Conservation (phyloP, 768 basidiomycete species). For the Fomitopsis pulvina region DNA sequence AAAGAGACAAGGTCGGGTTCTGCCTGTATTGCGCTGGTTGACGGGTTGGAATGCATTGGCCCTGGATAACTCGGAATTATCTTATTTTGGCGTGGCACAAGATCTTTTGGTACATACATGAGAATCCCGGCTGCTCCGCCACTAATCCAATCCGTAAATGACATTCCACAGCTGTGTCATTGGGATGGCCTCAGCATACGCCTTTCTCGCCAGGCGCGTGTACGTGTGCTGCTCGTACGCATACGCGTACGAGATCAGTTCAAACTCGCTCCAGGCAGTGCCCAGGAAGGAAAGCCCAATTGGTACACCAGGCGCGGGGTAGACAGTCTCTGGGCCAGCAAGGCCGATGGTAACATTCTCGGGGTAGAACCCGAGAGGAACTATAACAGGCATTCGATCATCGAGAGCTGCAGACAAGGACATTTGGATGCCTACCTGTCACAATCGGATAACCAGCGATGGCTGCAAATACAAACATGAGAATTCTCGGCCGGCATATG, state of each 20-base stretch:
- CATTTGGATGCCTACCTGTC: constrained; percentile 40
- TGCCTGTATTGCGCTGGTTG: too few relatives aligned
- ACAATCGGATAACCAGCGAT: constrained; percentile 61
- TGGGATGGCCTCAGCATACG: constrained; percentile 48
- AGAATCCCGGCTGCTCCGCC: too few relatives aligned
- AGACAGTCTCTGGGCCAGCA: constrained; percentile 25
- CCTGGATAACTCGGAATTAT: too few relatives aligned
- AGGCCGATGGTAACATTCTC: constrained; percentile 34
- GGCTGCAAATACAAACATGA: constrained; percentile 29
- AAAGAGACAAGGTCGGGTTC: too few relatives aligned
- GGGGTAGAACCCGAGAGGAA: constrained; percentile 56
- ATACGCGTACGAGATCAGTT: constrained; percentile 35
- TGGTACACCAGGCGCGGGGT: constrained; percentile 47
- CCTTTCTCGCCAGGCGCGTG: constrained; percentile 40
- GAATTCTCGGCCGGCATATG: not conserved
- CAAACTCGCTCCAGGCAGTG: constrained; percentile 38
- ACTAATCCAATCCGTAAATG: constrained; percentile 18
- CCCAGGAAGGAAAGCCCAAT: constrained; percentile 39
- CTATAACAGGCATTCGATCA: constrained; percentile 16
- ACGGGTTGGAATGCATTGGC: too few relatives aligned
- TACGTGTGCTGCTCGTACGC: constrained; percentile 53
- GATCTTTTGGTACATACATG: too few relatives aligned
- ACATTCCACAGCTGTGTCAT: constrained; percentile 42
- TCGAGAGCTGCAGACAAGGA: not conserved
- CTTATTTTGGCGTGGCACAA: too few relatives aligned